Percentiles rank a stretch among this genome's conserved stretches.
Evolutionary conservation across 331 rosid genomes (phyloP).

Genomic region (Prunus yedoensis): DNA sequence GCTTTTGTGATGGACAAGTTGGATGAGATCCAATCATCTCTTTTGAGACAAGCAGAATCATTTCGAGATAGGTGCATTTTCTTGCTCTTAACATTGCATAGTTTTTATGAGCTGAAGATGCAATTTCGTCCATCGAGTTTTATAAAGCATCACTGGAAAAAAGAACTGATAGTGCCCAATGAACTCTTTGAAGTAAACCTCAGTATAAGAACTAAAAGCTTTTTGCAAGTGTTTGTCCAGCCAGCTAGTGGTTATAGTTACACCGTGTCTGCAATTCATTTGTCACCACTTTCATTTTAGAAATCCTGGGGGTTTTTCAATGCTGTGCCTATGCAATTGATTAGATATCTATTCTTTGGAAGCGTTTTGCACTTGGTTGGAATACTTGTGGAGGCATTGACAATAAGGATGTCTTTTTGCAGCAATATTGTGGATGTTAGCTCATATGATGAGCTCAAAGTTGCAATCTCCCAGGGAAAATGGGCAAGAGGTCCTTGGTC

Average conservation of each 20-base stretch:
- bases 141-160: background rate
- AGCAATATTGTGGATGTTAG: slow-evolving; percentile 85
- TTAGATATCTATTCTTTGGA: background rate
- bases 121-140: background rate
- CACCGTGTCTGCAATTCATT: background rate
- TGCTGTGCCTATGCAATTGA: background rate
- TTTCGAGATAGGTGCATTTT: slow-evolving; percentile 74
- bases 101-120: too few relatives aligned
- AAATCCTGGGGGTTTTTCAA: background rate
- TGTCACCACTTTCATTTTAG: too few relatives aligned
- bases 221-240: too few relatives aligned
- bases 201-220: background rate
- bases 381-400: slow-evolving; percentile 10
- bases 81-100: background rate
- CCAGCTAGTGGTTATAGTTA: too few relatives aligned
- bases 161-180: background rate
- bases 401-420: slow-evolving; percentile 22
- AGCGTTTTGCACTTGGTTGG: background rate
- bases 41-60: slow-evolving; percentile 59
- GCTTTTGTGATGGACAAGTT: slow-evolving; percentile 69
- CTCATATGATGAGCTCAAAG: slow-evolving; percentile 86
- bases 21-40: slow-evolving; percentile 82
- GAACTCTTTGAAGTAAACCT: background rate
- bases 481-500: slow-evolving; percentile 99
- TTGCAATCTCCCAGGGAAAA: slow-evolving; percentile 79